A percentile compares a stretch with the other conserved stretches of the same genome.
Conservation (phyloP, 108 stramenopile species). For the Stephanodiscus triporus region DNA sequence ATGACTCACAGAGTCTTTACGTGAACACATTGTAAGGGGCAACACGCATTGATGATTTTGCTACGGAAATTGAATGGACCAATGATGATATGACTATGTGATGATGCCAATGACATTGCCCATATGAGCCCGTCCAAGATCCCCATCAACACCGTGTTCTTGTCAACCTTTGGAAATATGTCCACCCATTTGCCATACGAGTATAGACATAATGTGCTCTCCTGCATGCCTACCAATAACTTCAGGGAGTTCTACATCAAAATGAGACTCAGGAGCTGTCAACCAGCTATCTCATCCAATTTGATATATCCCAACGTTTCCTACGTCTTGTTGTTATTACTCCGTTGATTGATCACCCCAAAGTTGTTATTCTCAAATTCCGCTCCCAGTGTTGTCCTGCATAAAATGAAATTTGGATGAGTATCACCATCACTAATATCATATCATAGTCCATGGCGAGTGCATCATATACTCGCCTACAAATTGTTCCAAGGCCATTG, state of each 20-base stretch:
- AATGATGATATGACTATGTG: too few species aligned
- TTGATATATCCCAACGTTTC: conserved; percentile 32
- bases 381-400: too few species aligned
- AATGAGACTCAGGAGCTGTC: conserved; percentile 85
- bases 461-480: neutral
- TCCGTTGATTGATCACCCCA: too few species aligned
- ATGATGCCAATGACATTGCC: conserved; percentile 86
- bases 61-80: too few species aligned
- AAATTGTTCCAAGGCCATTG: neutral
- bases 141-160: conserved; percentile 94
- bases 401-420: too few species aligned
- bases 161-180: conserved; percentile 90
- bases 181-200: conserved; percentile 95
- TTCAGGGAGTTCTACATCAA: conserved; percentile 87
- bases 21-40: too few species aligned
- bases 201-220: conserved; percentile 87
- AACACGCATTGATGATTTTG: too few species aligned
- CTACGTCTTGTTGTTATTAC: conserved; percentile 44
- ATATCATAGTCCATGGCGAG: too few species aligned
- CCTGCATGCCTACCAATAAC: conserved; percentile 87
- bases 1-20: too few species aligned
- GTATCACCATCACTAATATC: too few species aligned
- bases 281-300: conserved; percentile 94
- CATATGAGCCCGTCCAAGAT: conserved; percentile 93
- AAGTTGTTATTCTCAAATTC: too few species aligned